Evolutionary conservation across 108 stramenopile genomes (phyloP), one percentile per base, ranked within the genome.

Genomic region (Mediolabrus comicus): DNA sequence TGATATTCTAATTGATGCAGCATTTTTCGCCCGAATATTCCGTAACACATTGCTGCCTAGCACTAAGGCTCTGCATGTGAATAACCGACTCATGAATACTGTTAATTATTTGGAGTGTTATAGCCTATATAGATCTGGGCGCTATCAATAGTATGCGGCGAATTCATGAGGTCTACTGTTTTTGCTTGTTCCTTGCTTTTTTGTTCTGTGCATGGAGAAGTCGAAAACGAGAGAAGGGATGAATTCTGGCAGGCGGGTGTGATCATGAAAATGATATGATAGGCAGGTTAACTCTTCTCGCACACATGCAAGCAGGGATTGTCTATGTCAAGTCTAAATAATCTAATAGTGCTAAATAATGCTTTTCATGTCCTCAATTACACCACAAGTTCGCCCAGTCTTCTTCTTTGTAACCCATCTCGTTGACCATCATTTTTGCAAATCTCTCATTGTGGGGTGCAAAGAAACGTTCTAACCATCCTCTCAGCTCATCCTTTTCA

Each of bases 401-500:
- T 33, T 54, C 43, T 32, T 65, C 52, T 39, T 77, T 59, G 38
- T 65, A 77, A 5, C 77, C 69, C 62, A 77, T 34, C 24, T 77
- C 69, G 7, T 71, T 59, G 5, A 71, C 59, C 54, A 77, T 59
- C 77, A 77, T 65, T 51, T 53, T 59, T 3, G 65, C 69, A 54
- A 77, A 77, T 22, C 75, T 59, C 29, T 70, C 59, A 60, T 83
- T 79, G 25, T 80, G 73, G 3, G 75, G 66, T 35, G 65, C 63
- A 52, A 77, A 83, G 74, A 83, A 80, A 33, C 74, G 41, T 39
- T 77, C 38, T 30, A 83, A 46, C 68, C 65, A 66, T 10, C 32
- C 65, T 39, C 74, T 69, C 43, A 77, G 19, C 19, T 75, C 74
- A 49, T 77, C 77, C 60, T 64, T 59, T 24, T 52, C 75, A 25